Base-by-base conservation (phyloP, 805 yeast species). In the Kregervanrija delftensis region DNA sequence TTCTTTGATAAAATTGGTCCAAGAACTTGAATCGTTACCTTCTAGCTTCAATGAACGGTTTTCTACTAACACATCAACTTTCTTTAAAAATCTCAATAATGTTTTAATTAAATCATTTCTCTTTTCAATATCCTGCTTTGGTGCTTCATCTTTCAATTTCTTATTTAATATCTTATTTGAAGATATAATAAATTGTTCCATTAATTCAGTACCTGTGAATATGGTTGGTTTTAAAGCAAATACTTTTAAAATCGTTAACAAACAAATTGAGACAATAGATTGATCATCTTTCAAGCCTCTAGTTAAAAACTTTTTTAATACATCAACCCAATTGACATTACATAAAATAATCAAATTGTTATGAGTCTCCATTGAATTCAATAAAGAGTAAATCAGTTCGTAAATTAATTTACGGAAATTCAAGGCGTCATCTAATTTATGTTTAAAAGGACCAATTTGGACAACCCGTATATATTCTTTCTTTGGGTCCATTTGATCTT, bases 401-500 rank as follows among this genome's bases (percentile, higher is more conserved):
- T 81, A 84, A 6, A 85, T 71, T 34, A 83, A 73, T 57, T 84
- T 84, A 43, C 96, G 71, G 47, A 79, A 76, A 47, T 80, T 87
- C 35, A 85, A 67, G 0, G 89, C 93, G 51, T 81, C 83, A 55
- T 87, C 96, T 35, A 86, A 75, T 49, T 80, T 79, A 58, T 86
- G 90, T 57, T 85, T 86, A 68, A 83, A 86, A 0, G 95, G 95
- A 1, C 96, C 96, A 77, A 88, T 86, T 39, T 82, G 83, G 32
- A 87, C 81, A 14, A 72, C 67, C 44, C 80, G 80, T 38, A 83
- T 76, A 54, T 77, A 80, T 45, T 76, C 74, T 31, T 72, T 74
- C 50, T 74, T 75, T 1, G 81, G 69, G 11, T 63, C 64, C 39
- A 85, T 68, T 55, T 84, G 87, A 4, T 62, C 65, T 30, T 61